phyloP scores from a whole-genome alignment of 495 filamentous ascomycete species.

The Penicillium canariense region DNA sequence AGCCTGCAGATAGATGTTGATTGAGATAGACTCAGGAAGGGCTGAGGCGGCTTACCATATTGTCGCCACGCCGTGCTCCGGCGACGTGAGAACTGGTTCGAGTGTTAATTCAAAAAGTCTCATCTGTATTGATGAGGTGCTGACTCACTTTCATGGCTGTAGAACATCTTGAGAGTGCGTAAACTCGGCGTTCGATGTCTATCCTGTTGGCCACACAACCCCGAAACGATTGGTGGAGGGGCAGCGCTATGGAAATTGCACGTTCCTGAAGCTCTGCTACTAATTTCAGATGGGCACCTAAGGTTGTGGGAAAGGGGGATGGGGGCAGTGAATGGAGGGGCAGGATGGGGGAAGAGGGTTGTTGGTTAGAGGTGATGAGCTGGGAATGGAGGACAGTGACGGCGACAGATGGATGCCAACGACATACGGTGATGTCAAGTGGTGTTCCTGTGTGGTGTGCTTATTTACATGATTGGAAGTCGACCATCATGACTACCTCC shows the following conservation, averaged over 20 bases:
- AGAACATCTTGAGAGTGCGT: constrained; percentile 65
- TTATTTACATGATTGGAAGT: background rate
- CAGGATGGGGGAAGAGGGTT: background rate
- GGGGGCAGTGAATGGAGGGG: background rate
- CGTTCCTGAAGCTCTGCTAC: background rate
- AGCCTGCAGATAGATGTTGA: constrained; percentile 56
- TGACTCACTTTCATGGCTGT: constrained; percentile 76
- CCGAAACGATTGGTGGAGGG: background rate
- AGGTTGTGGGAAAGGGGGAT: background rate
- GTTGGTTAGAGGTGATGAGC: background rate
- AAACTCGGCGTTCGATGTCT: background rate
- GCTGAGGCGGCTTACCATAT: constrained; percentile 63
- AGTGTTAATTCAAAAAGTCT: constrained; percentile 23
- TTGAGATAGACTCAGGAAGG: background rate
- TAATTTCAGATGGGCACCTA: background rate
- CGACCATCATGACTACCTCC: background rate
- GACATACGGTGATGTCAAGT: background rate
- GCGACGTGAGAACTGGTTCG: constrained; percentile 73
- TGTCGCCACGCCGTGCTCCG: constrained; percentile 87
- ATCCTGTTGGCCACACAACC: background rate
- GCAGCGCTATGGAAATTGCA: background rate
- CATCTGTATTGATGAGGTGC: background rate
- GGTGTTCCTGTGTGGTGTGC: background rate
- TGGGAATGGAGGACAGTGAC: background rate
- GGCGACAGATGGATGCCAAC: background rate